Conservation (phyloP, 2,329 filamentous ascomycete genomes). For the Clathrospora elynae region DNA sequence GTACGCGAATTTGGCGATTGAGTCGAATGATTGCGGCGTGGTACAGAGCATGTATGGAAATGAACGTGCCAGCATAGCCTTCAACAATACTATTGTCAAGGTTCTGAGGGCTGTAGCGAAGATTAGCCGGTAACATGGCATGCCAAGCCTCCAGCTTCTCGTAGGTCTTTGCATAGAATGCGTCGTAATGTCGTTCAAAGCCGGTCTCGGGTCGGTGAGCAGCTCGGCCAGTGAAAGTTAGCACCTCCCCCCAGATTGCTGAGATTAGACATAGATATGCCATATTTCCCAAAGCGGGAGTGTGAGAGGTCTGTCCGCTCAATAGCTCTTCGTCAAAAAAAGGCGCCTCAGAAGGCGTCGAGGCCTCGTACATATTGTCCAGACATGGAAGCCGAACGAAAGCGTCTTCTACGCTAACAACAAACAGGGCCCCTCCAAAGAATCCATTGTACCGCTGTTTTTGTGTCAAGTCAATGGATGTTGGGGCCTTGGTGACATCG, state of each 20-base stretch:
- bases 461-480: slow-evolving; percentile 37
- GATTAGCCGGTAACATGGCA: slow-evolving; percentile 59
- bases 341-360: slow-evolving; percentile 62
- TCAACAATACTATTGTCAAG: slow-evolving; percentile 60
- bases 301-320: slow-evolving; percentile 36
- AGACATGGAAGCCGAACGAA: slow-evolving; percentile 70
- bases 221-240: slow-evolving; percentile 63
- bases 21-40: slow-evolving; percentile 68
- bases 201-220: slow-evolving; percentile 51
- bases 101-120: slow-evolving; percentile 62
- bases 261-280: slow-evolving; percentile 67
- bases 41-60: slow-evolving; percentile 70
- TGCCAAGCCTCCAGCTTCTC: slow-evolving; percentile 64
- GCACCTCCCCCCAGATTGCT: slow-evolving; percentile 69
- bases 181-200: slow-evolving; percentile 56
- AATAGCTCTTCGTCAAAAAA: slow-evolving; percentile 63
- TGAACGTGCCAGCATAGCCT: slow-evolving; percentile 63
- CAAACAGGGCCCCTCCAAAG: slow-evolving; percentile 56
- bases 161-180: slow-evolving; percentile 59
- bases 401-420: slow-evolving; percentile 67
- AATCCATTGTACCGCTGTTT: slow-evolving; percentile 64
- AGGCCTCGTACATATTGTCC: slow-evolving; percentile 65
- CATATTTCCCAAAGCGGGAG: slow-evolving; percentile 56
- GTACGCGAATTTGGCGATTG: slow-evolving; percentile 60
- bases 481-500: slow-evolving; percentile 37